Percentiles rank a stretch among this genome's conserved stretches.
phyloP scores from a whole-genome alignment of 139 green algal genomes.

The Micractinium conductrix region DNA sequence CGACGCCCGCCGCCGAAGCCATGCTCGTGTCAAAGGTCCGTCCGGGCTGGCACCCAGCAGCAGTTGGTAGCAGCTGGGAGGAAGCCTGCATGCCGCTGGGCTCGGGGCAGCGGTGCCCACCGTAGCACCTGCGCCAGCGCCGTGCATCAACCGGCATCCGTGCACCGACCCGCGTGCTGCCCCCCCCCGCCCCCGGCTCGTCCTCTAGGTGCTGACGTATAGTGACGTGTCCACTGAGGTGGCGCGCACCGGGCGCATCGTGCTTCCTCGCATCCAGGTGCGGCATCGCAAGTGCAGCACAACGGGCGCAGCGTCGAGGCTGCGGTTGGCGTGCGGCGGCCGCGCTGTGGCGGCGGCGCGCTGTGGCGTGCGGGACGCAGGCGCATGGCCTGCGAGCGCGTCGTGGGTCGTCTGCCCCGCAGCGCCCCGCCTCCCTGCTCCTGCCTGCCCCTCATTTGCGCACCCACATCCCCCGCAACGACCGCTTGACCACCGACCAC shows the following conservation, averaged over 20 bases:
- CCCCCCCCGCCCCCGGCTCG: neutral
- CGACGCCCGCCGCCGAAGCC: neutral
- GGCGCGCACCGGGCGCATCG: constrained; percentile 26
- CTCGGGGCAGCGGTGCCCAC: too few relatives aligned
- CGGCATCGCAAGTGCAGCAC: neutral
- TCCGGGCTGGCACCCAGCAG: too few relatives aligned
- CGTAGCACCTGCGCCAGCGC: too few relatives aligned
- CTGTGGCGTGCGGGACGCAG: too few relatives aligned
- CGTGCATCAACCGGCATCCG: too few relatives aligned
- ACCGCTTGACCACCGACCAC: neutral
- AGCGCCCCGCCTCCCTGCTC: neutral
- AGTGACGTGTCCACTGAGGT: constrained; percentile 34
- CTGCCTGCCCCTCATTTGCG: neutral
- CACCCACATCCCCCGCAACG: too few relatives aligned
- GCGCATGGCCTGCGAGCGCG: too few relatives aligned
- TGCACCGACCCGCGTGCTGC: neutral
- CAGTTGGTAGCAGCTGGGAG: too few relatives aligned
- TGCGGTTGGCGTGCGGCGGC: neutral
- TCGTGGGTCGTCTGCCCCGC: too few relatives aligned
- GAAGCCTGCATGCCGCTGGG: too few relatives aligned
- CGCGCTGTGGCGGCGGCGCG: neutral
- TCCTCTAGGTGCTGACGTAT: constrained; percentile 37
- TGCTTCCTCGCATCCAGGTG: constrained; percentile 42
- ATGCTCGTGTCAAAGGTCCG: constrained; percentile 31
- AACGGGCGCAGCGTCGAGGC: neutral